These are phyloP conservation scores for Amanita rubescens DNA, from an alignment of 768 basidiomycete genomes.

Conservation along the genomic window DNA sequence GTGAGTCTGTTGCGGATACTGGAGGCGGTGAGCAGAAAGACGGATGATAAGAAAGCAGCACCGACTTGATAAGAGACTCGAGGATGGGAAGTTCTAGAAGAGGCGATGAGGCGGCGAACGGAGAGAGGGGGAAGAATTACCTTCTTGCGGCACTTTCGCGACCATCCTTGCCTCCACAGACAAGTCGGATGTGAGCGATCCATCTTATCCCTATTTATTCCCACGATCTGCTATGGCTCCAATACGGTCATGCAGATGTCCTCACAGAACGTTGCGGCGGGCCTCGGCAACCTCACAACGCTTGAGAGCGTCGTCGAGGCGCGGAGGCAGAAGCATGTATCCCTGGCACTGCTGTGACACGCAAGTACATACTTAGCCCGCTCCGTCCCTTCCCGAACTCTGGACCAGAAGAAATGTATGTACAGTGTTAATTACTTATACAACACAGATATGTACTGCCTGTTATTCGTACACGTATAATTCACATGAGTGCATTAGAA, in stretches of 20 bases:
- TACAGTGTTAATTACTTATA: too few relatives aligned
- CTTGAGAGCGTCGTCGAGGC: conserved; percentile 16
- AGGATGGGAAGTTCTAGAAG: conserved; percentile 94
- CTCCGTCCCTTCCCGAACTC: too few relatives aligned
- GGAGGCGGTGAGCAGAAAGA: conserved; percentile 13
- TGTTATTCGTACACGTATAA: too few relatives aligned
- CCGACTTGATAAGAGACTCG: conserved; percentile 86
- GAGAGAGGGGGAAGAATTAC: conserved; percentile 23
- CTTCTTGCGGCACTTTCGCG: conserved; percentile 74
- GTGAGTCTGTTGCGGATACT: conserved; percentile 95
- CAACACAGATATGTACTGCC: too few relatives aligned
- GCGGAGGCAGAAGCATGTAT: conserved; percentile 19
- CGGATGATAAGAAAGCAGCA: conserved; percentile 13
- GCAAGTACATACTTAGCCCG: too few relatives aligned
- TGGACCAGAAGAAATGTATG: too few relatives aligned
- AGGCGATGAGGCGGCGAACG: conserved; percentile 14
- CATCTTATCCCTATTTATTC: neutral
- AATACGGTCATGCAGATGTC: too few relatives aligned
- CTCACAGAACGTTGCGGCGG: too few relatives aligned
- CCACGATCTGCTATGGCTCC: neutral
- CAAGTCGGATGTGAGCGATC: neutral
- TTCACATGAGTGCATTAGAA: too few relatives aligned
- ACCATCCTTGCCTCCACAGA: conserved; percentile 34
- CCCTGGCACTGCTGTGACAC: neutral
- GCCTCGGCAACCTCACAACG: conserved; percentile 23